These are phyloP conservation scores for Ustilago trichophora DNA, from an alignment of 1,284 basidiomycete genomes.

Conservation along the genomic window DNA sequence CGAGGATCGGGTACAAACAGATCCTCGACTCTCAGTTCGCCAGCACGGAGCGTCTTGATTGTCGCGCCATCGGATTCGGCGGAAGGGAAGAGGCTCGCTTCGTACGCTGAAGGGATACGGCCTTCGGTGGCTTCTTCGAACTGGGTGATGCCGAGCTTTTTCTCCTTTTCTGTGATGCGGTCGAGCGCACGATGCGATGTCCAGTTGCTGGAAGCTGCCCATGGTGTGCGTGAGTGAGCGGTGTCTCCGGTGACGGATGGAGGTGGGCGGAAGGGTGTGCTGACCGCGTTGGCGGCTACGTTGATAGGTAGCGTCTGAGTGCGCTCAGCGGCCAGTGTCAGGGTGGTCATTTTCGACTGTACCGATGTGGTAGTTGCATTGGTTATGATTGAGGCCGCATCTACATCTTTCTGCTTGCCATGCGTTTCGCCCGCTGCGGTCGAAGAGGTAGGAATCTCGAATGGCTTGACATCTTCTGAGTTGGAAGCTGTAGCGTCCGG, in stretches of 20 bases:
- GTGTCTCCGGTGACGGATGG: constrained; percentile 38
- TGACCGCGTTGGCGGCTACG: constrained; percentile 29
- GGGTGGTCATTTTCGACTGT: constrained; percentile 37
- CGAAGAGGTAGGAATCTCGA: constrained; percentile 8
- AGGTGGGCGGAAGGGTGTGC: constrained; percentile 20
- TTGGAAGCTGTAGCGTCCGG: neutral
- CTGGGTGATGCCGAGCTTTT: constrained; percentile 43
- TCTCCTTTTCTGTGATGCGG: constrained; percentile 39
- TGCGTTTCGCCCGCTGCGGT: neutral
- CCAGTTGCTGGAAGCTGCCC: constrained; percentile 26
- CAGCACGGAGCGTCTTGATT: constrained; percentile 14
- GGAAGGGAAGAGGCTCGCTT: constrained; percentile 24
- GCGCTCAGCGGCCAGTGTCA: constrained; percentile 21
- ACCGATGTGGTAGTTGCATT: constrained; percentile 22
- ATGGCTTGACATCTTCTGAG: constrained; percentile 2
- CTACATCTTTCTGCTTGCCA: neutral
- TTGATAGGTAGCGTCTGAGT: constrained; percentile 25
- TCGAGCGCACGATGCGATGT: constrained; percentile 45
- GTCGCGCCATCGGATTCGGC: constrained; percentile 19
- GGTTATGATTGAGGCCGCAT: constrained; percentile 32
- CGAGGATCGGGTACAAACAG: constrained; percentile 62
- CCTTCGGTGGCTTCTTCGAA: constrained; percentile 49
- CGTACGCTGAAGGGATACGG: constrained; percentile 34
- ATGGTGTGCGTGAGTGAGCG: constrained; percentile 21
- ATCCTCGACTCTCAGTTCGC: constrained; percentile 36